Percentiles rank a stretch among this genome's conserved stretches.
Conservation (phyloP, 495 filamentous ascomycete genomes). For the Neurospora sp. region DNA sequence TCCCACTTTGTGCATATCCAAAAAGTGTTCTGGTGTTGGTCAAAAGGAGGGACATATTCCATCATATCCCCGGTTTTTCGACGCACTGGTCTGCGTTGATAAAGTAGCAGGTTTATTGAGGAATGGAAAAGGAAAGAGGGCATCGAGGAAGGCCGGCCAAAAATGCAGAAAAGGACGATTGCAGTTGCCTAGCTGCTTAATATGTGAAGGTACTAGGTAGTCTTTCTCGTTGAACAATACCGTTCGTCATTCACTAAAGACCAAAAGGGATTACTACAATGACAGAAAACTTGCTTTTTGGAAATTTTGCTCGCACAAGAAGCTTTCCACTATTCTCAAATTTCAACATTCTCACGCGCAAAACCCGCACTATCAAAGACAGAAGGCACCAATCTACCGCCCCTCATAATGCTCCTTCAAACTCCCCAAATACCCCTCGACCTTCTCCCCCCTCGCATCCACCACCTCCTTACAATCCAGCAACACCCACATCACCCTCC, state of each 20-base stretch:
- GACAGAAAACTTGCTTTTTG: rapidly evolving
- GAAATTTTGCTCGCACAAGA: background rate
- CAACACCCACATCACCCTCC: background rate
- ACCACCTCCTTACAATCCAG: background rate
- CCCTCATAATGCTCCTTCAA: background rate
- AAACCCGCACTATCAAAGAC: background rate
- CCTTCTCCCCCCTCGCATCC: background rate
- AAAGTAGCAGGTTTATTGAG: too few species aligned
- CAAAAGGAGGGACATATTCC: background rate
- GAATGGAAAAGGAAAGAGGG: too few species aligned
- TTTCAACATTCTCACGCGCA: background rate
- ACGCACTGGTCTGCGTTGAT: background rate
- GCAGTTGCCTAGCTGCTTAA: too few species aligned
- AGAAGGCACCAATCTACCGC: background rate
- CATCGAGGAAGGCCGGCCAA: too few species aligned
- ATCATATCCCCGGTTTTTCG: background rate
- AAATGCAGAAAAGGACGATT: too few species aligned
- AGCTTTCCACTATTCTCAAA: background rate
- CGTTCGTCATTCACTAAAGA: too few species aligned
- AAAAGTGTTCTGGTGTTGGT: background rate
- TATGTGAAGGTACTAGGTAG: too few species aligned
- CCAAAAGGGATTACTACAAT: too few species aligned
- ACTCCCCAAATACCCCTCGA: background rate
- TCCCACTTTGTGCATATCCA: background rate
- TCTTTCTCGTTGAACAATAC: too few species aligned